Base-by-base conservation (phyloP, 768 basidiomycete species). In the Calocybe cyanea region DNA sequence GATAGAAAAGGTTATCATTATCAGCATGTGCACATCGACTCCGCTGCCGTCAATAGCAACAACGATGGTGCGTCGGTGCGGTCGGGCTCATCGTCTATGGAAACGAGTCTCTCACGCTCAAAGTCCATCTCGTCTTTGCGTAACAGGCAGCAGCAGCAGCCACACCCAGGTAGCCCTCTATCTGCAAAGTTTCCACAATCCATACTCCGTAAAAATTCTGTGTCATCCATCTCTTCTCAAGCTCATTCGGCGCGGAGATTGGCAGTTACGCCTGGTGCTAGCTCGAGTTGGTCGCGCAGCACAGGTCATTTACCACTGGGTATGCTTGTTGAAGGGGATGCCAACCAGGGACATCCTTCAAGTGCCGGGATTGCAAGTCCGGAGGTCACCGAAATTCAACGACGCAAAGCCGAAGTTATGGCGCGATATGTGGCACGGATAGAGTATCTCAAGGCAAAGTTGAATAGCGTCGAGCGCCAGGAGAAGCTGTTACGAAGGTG, bases 381-480 rank as follows among this genome's bases (percentile, higher is more conserved):
- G 0, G 81, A 86, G 62, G 66, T 87, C 50, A 55, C 57, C 2
- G 85, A 88, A 48, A 77, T 91, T 42, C 77, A 82, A 41, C 68
- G 73, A 45, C 75, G 86, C 32, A 73, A 79, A 33, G 74, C 73
- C 20, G 86, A 87, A 50, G 78, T 91, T 39, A 76, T 77, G 20
- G 72, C 66, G 45, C 75, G 88, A 41, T 92, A 87, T 61, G 78
- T 80, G 42, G 72, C 77, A 20, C 79, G 87, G 39, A 60, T 91
- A 45, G 85, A 88, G 53, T 92, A 82, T 58, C 70, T 92, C 23
- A 73, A 77, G 35, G 89, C 86, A 24, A 81, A 78, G 56, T 67
- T 90, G 59, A 89, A 83, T 63, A 81, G 81, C 14, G 86, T 87
- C 4, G 85, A 91, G 67, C 61, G 92, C 10, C 73, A 67, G 45